A percentile compares a stretch with the other conserved stretches of the same genome.
Conservation (phyloP, 1,284 basidiomycete species). For the Thecaphora thlaspeos region DNA sequence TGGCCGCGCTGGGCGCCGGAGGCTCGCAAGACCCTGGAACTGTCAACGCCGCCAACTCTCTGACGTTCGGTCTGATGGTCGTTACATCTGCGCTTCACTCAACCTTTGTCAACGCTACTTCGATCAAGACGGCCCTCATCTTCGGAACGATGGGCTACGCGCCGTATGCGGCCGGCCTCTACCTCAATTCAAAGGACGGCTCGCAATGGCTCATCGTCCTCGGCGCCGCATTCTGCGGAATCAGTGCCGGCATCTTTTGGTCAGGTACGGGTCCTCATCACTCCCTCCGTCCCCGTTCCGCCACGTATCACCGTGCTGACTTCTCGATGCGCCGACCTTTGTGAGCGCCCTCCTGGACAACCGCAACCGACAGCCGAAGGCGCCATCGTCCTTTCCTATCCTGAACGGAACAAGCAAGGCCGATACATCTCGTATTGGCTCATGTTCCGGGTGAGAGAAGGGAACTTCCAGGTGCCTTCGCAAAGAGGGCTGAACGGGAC, state of each 20-base stretch:
- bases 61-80: slow-evolving; percentile 58
- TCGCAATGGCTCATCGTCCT: slow-evolving; percentile 57
- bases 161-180: slow-evolving; percentile 57
- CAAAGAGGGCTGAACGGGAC: no score
- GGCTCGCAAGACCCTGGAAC: slow-evolving; percentile 45
- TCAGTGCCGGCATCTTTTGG: slow-evolving; percentile 57
- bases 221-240: slow-evolving; percentile 58
- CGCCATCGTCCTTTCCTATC: slow-evolving; percentile 47
- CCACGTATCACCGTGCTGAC: no score
- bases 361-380: slow-evolving; percentile 14
- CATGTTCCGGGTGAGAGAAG: slow-evolving; percentile 51
- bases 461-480: no score
- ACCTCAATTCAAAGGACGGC: slow-evolving; percentile 40
- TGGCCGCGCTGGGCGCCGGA: slow-evolving; percentile 55
- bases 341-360: no score
- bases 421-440: slow-evolving; percentile 58
- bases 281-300: no score
- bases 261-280: no score
- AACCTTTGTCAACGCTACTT: slow-evolving; percentile 43
- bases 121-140: slow-evolving; percentile 49
- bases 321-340: no score
- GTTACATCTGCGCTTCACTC: slow-evolving; percentile 47
- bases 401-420: slow-evolving; percentile 52
- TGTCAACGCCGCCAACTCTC: slow-evolving; percentile 58
- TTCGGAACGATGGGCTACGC: slow-evolving; percentile 54